phyloP scores from a whole-genome alignment of 2,329 filamentous ascomycete genomes.

The Penicillium hesseltinei region DNA sequence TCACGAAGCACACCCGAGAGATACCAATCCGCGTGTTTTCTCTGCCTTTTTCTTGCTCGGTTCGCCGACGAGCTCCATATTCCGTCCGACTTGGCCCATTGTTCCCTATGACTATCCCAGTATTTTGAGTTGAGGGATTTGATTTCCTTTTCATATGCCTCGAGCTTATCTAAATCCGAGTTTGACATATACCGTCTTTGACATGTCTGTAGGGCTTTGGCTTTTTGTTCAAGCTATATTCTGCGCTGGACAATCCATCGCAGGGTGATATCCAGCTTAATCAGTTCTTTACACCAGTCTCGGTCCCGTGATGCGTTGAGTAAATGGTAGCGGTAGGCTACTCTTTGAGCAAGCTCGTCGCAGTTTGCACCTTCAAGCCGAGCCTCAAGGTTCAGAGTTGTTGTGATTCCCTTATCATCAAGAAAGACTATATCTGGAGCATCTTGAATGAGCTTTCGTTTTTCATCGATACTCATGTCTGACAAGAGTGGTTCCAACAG shows the following conservation, averaged over 20 bases:
- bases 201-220: background rate
- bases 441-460: background rate
- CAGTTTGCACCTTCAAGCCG: background rate
- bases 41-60: background rate
- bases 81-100: background rate
- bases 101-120: background rate
- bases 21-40: background rate
- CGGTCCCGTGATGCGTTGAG: background rate
- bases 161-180: background rate
- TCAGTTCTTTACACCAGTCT: background rate
- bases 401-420: fast-evolving
- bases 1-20: background rate
- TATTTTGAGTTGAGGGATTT: background rate
- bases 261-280: background rate
- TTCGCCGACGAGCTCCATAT: background rate
- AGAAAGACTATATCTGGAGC: background rate
- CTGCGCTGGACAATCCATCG: background rate
- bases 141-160: background rate
- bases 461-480: background rate
- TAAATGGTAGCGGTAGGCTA: background rate
- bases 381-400: background rate
- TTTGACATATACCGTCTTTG: background rate
- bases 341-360: background rate
- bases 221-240: background rate
- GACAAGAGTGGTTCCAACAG: background rate